Evolutionary conservation across 176 grass and related monocot genomes (phyloP).

Genomic region (Bromus sterilis): DNA sequence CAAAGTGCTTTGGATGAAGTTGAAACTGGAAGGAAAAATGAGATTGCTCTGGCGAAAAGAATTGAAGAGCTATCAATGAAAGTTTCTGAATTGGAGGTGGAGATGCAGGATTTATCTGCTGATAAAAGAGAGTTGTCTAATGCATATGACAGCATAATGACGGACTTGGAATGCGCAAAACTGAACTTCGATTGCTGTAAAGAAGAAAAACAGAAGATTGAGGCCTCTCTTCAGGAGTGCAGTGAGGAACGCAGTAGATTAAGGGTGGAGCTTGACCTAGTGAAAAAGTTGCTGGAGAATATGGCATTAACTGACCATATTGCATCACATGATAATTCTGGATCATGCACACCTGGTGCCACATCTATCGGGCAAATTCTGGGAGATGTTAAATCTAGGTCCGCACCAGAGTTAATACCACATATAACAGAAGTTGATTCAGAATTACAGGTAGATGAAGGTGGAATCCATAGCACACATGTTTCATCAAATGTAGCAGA

Average conservation of each 20-base stretch:
- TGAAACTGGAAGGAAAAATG: slow-evolving; percentile 81
- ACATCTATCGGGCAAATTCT: slow-evolving; percentile 49
- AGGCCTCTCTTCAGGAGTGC: slow-evolving; percentile 71
- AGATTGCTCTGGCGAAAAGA: slow-evolving; percentile 81
- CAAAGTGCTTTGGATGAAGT: slow-evolving; percentile 93
- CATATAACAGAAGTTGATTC: slow-evolving; percentile 9
- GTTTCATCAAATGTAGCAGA: background rate
- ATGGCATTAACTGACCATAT: slow-evolving; percentile 51
- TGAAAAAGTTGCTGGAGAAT: slow-evolving; percentile 83
- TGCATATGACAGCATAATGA: slow-evolving; percentile 73
- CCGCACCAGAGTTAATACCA: slow-evolving; percentile 16
- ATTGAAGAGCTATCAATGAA: slow-evolving; percentile 86
- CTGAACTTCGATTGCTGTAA: slow-evolving; percentile 87
- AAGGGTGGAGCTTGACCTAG: slow-evolving; percentile 74
- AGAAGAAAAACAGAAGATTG: slow-evolving; percentile 83
- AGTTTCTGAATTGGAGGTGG: slow-evolving; percentile 66
- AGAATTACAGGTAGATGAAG: slow-evolving; percentile 12
- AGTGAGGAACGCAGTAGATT: slow-evolving; percentile 69
- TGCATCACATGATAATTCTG: slow-evolving; percentile 18
- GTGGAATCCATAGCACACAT: slow-evolving; percentile 2
- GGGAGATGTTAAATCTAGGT: slow-evolving; percentile 32
- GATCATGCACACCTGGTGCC: slow-evolving; percentile 28
- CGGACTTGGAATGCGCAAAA: slow-evolving; percentile 76
- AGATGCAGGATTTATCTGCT: slow-evolving; percentile 60
- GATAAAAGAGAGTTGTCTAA: slow-evolving; percentile 88